Base-by-base conservation (phyloP, 768 basidiomycete species). In the Russula ochroleuca region DNA sequence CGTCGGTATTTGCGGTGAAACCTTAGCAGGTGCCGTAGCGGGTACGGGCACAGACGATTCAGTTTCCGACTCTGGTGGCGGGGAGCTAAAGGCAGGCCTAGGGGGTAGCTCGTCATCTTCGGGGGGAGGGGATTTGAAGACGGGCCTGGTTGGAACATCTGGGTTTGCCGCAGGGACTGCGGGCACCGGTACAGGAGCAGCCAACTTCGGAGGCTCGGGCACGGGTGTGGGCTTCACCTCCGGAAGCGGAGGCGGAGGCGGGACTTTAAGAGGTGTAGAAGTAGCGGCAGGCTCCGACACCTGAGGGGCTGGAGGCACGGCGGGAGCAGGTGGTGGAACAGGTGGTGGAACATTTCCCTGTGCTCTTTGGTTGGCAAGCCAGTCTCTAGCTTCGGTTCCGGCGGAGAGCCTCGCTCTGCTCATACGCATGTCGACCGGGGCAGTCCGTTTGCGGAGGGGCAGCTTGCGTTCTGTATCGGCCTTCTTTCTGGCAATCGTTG, bases 381-480 rank as follows among this genome's bases (percentile, higher is more conserved):
- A 77, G 64, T 92, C 86, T 64, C 84, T 80, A 2, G 84, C 77
- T 65, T 93, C 88, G 4, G 82, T 81, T 28, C 86, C 88, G 3
- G 83, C 80, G 2, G 89, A 87, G 59, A 96, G 84, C 61, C 81
- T 82, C 68, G 85, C 84, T 66, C 94, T 81, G 68, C 87, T 92
- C 73, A 92, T 80, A 52, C 94, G 87, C 85, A 94, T 88, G 73
- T 97, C 94, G 51, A 95, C 77, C 0, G 87, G 87, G 0, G 89
- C 88, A 3, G 94, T 96, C 59, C 91, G 89, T 71, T 94, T 95
- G 47, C 94, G 82, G 25, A 86, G 71, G 14, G 92, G 94, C 50
- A 90, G 79, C 64, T 86, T 90, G 51, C 94, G 86, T 68, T 92
- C 93, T 0, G 91, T 87, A 70, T 95, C 93, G 25, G 86, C 85